These are phyloP conservation scores for Boechera stricta DNA, from an alignment of 345 rosid genomes.

Conservation along the genomic window DNA sequence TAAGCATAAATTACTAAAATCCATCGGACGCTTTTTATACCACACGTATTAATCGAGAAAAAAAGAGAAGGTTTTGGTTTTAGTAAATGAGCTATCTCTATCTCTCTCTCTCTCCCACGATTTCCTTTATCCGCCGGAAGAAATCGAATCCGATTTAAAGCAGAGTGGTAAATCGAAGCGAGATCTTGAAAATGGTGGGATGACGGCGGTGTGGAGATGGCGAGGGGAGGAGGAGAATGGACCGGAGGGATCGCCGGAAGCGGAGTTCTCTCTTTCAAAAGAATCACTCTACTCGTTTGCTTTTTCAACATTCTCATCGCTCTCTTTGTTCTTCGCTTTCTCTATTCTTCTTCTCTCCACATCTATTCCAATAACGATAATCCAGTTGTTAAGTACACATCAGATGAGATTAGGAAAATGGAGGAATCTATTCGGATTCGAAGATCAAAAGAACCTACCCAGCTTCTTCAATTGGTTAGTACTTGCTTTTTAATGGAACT, in stretches of 20 bases:
- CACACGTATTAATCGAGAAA: too few relatives aligned
- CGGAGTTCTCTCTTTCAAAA: conserved; percentile 73
- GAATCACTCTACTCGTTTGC: conserved; percentile 79
- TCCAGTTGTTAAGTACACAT: conserved; percentile 71
- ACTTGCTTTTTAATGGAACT: conserved; percentile 3
- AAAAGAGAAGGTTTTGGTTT: too few relatives aligned
- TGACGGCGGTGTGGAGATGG: conserved; percentile 62
- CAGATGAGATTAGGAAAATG: conserved; percentile 88
- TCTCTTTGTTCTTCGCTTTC: conserved; percentile 85
- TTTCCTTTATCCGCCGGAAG: neutral
- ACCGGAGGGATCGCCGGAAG: conserved; percentile 55
- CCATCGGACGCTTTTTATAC: too few relatives aligned
- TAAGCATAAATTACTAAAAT: too few relatives aligned
- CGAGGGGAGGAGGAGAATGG: conserved; percentile 67
- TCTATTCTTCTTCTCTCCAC: conserved; percentile 83
- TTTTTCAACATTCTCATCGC: conserved; percentile 88
- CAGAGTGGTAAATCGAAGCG: conserved; percentile 1
- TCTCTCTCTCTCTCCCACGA: neutral
- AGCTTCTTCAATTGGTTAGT: conserved; percentile 71
- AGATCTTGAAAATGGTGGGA: conserved; percentile 53
- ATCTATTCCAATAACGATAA: conserved; percentile 58
- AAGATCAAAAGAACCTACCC: conserved; percentile 63
- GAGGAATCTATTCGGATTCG: conserved; percentile 90
- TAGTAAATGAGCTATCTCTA: too few relatives aligned
- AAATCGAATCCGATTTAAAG: conserved; percentile 32